Evolutionary conservation across 805 yeast species (phyloP).

Genomic region (Sungouiozyma intestinalis): DNA sequence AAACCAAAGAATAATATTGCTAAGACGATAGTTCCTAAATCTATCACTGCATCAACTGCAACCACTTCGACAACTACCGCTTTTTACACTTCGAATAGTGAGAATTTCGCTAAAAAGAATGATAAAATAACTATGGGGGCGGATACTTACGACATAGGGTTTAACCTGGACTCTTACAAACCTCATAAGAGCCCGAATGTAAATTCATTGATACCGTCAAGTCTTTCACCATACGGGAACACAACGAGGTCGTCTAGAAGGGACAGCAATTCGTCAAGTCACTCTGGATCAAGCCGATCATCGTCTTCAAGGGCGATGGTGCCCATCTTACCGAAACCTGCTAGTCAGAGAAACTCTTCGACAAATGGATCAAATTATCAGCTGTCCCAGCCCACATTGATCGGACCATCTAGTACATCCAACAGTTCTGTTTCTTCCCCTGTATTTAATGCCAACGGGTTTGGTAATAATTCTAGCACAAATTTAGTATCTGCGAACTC

Average conservation of each 20-base stretch:
- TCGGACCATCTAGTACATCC: constrained; percentile 13
- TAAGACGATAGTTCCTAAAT: constrained; percentile 7
- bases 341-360: constrained; percentile 7
- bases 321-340: constrained; percentile 29
- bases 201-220: constrained; percentile 1
- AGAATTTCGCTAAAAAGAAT: neutral
- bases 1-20: constrained; percentile 3
- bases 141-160: constrained; percentile 1
- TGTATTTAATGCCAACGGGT: constrained; percentile 7
- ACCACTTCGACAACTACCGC: constrained; percentile 8
- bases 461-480: constrained; percentile 3
- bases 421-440: constrained; percentile 27
- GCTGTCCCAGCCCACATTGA: neutral
- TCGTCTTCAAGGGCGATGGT: constrained; percentile 26
- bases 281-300: constrained; percentile 18
- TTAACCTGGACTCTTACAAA: neutral
- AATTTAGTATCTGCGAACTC: constrained; percentile 7
- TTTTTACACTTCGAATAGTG: constrained; percentile 2
- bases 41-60: constrained; percentile 7
- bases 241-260: constrained; percentile 10
- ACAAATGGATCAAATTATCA: neutral
- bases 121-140: constrained; percentile 2
- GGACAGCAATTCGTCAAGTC: constrained; percentile 23
- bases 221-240: neutral
- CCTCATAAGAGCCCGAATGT: neutral